These are phyloP conservation scores for Eucalyptus pauciflora DNA, from an alignment of 345 rosid species.

Conservation along the genomic window DNA sequence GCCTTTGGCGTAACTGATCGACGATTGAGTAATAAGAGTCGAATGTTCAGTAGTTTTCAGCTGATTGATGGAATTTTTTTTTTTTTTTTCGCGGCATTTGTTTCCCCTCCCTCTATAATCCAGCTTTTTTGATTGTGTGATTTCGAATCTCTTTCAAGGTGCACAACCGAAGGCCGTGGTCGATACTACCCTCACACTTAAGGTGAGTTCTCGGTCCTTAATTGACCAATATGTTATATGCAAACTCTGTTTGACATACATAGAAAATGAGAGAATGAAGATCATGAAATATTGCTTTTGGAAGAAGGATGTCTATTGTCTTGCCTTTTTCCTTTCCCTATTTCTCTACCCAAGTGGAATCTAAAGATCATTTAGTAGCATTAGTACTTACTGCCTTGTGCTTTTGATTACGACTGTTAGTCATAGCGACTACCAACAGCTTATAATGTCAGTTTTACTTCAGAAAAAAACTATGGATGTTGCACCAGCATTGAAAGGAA, in stretches of 20 bases:
- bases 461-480: slow-evolving; percentile 68
- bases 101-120: background rate
- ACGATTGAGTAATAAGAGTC: background rate
- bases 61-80: background rate
- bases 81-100: background rate
- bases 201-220: background rate
- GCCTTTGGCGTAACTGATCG: background rate
- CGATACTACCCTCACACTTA: background rate
- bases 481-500: slow-evolving; percentile 55
- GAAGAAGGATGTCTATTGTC: background rate
- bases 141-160: background rate
- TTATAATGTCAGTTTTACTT: slow-evolving; percentile 5
- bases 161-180: background rate
- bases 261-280: background rate
- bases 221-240: background rate
- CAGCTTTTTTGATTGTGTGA: background rate
- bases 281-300: background rate
- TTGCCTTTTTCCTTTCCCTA: background rate
- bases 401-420: background rate
- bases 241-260: background rate
- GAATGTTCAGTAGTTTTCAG: background rate
- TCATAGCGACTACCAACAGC: background rate
- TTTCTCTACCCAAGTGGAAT: background rate
- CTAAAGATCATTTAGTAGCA: background rate
- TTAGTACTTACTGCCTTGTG: background rate